A percentile compares a stretch with the other conserved stretches of the same genome.
Evolutionary conservation across 176 grass and related monocot species (phyloP).

Genomic region (Aegilops speltoides): DNA sequence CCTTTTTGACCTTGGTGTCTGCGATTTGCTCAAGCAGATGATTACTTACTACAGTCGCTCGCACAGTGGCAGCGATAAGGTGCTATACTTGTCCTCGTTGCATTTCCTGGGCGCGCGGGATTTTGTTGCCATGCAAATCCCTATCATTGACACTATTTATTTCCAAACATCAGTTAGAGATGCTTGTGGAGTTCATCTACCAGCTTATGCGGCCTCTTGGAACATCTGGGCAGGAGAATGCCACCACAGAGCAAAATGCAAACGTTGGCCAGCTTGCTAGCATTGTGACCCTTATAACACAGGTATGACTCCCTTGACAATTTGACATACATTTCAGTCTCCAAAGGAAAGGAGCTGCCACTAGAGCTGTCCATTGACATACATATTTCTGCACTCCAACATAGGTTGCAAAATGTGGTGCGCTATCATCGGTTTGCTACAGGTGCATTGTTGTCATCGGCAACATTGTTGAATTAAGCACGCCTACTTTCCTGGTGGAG

Average conservation of each 20-base stretch:
- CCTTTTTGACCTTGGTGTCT: constrained; percentile 52
- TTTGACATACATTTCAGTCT: neutral
- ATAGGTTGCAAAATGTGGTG: constrained; percentile 54
- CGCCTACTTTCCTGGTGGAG: constrained; percentile 42
- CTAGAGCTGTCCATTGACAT: neutral
- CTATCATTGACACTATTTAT: constrained; percentile 4
- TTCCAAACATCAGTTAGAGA: constrained; percentile 39
- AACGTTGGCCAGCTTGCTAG: constrained; percentile 43
- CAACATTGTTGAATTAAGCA: constrained; percentile 48
- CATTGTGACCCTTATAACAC: constrained; percentile 34
- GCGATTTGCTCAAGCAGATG: constrained; percentile 39
- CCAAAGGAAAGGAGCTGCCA: neutral
- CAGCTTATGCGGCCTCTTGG: constrained; percentile 34
- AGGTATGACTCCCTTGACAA: constrained; percentile 34
- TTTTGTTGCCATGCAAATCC: neutral
- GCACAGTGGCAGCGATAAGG: constrained; percentile 24
- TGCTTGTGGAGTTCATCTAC: constrained; percentile 45
- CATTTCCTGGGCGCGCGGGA: neutral
- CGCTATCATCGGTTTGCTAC: constrained; percentile 41
- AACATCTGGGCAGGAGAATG: constrained; percentile 42
- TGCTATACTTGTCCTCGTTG: constrained; percentile 5
- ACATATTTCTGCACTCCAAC: constrained; percentile 10
- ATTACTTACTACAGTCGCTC: constrained; percentile 29
- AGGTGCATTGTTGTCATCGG: constrained; percentile 32
- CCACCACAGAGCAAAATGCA: constrained; percentile 13